A percentile compares a stretch with the other conserved stretches of the same genome.
Conservation (phyloP, 2,329 filamentous ascomycete genomes). For the Phialemonium atrogriseum region DNA sequence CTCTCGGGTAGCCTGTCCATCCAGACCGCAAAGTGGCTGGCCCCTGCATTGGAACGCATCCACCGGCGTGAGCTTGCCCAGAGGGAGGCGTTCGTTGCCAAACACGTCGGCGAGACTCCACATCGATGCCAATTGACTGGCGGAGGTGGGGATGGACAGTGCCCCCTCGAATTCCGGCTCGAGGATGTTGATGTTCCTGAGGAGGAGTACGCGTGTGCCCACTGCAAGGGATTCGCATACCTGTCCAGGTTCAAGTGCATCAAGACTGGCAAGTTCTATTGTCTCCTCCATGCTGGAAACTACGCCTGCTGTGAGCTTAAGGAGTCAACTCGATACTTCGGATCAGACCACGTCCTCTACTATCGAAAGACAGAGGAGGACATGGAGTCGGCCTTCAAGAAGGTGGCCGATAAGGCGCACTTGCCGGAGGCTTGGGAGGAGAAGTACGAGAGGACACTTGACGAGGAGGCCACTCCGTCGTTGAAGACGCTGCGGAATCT, state of each 20-base stretch:
- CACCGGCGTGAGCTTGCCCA: constrained; percentile 62
- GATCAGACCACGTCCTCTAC: constrained; percentile 63
- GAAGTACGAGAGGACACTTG: constrained; percentile 77
- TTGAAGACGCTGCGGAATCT: constrained; percentile 79
- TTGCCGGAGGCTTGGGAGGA: constrained; percentile 84
- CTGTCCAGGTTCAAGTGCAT: constrained; percentile 84
- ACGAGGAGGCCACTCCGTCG: constrained; percentile 75
- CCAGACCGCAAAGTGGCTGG: constrained; percentile 90
- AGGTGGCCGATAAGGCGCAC: constrained; percentile 76
- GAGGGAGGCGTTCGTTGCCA: constrained; percentile 59
- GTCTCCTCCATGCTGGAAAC: constrained; percentile 70
- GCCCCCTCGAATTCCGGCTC: constrained; percentile 53
- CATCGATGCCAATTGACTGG: constrained; percentile 47
- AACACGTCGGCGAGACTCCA: constrained; percentile 50
- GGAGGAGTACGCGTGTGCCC: constrained; percentile 84
- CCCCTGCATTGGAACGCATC: constrained; percentile 75
- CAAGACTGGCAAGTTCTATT: constrained; percentile 72
- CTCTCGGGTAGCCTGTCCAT: constrained; percentile 59
- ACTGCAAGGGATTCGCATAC: constrained; percentile 89
- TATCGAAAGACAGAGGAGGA: constrained; percentile 70
- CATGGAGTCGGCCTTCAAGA: constrained; percentile 59
- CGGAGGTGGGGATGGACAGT: constrained; percentile 40
- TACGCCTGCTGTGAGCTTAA: constrained; percentile 71
- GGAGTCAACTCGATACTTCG: constrained; percentile 58
- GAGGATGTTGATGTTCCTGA: constrained; percentile 73